Evolutionary conservation across 2,329 filamentous ascomycete genomes (phyloP).

Genomic region (Monascus ruber): DNA sequence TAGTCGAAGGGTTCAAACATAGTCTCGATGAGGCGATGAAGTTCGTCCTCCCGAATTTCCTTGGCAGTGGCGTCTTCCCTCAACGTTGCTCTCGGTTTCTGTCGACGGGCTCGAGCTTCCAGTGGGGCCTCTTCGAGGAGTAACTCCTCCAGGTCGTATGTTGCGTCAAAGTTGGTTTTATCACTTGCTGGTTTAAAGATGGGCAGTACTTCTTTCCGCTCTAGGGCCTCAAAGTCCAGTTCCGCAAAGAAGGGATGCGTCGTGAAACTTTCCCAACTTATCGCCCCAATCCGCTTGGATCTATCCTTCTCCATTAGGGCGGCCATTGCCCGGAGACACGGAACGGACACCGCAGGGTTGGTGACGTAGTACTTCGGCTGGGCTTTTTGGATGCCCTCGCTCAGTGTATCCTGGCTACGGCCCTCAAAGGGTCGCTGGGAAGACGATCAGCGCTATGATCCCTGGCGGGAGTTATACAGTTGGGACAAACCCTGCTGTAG

Average conservation of each 20-base stretch:
- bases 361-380: conserved; percentile 86
- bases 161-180: conserved; percentile 98
- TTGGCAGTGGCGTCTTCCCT: conserved; percentile 91
- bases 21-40: conserved; percentile 86
- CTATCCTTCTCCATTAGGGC: conserved; percentile 72
- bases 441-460: conserved; percentile 18
- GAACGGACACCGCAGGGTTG: conserved; percentile 74
- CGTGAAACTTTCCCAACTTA: conserved; percentile 71
- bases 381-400: conserved; percentile 67
- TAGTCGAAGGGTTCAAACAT: conserved; percentile 96
- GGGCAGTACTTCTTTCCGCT: conserved; percentile 78
- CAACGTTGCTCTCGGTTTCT: conserved; percentile 83
- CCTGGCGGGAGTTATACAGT: background rate
- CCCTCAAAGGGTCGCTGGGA: conserved; percentile 81
- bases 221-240: conserved; percentile 74
- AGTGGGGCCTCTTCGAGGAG: conserved; percentile 88
- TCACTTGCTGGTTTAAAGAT: conserved; percentile 90
- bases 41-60: conserved; percentile 86
- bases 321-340: conserved; percentile 80
- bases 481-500: conserved; percentile 71
- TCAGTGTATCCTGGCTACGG: conserved; percentile 68
- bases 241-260: conserved; percentile 79
- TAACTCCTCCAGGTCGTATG: conserved; percentile 90
- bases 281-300: conserved; percentile 69
- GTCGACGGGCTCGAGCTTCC: conserved; percentile 80